Evolutionary conservation across 2,329 filamentous ascomycete species (phyloP), one percentile per base, ranked within the genome.

Genomic region (Aspergillus sp.): DNA sequence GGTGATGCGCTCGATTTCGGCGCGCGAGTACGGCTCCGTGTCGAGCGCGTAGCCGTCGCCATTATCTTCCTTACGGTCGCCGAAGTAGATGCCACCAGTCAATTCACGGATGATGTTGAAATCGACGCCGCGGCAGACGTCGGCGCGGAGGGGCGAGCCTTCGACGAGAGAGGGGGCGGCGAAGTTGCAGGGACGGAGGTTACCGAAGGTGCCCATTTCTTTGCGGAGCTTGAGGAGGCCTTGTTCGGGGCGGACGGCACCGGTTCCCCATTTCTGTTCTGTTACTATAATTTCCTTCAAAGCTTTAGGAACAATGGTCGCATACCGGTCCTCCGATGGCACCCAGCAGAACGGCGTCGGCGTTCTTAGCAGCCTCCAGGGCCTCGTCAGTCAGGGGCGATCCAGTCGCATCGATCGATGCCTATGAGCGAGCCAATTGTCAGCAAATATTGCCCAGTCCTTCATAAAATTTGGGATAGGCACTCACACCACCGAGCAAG

Each of bases 171-270:
- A 80, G 46, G 91, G 87, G 1, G 90, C 90, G 44, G 89, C 88
- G 74, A 98, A 97, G 79, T 88, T 94, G 79, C 91, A 97, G 7
- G 90, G 91, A 5, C 91, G 85, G 49, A 97, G 83, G 80, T 97
- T 97, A 60, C 90, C 91, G 73, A 94, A 97, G 48, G 91, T 89
- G 64, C 81, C 80, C 79, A 97, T 87, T 72, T 96, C 88, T 73
- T 94, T 96, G 73, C 91, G 89, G 46, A 97, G 86, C 58, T 77
- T 81, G 53, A 97, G 84, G 61, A 97, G 83, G 52, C 91, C 91
- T 73, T 96, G 88, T 70, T 97, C 91, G 1, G 91, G 91, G 41
- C 90, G 88, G 54, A 96, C 85, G 49, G 83, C 73, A 57, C 88
- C 88, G 27, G 89, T 93, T 52, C 90, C 90, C 89, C 90, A 97